These are phyloP conservation scores for Fusarium sp. DNA, from an alignment of 2,329 filamentous ascomycete genomes.

Conservation along the genomic window DNA sequence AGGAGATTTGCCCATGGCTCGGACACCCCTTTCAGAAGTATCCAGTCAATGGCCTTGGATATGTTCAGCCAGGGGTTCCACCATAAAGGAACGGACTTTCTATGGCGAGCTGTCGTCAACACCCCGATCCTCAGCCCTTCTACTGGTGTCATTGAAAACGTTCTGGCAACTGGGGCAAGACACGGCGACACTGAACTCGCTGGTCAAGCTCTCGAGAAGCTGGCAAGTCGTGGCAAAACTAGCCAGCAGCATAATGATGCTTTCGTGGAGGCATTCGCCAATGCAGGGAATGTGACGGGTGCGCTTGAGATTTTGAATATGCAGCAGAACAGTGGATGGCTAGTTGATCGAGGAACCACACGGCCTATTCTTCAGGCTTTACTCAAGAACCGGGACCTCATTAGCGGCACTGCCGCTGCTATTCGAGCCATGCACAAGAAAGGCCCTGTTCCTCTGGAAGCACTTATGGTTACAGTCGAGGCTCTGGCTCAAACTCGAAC, in stretches of 20 bases:
- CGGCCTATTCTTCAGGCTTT: constrained; percentile 72
- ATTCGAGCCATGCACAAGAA: constrained; percentile 65
- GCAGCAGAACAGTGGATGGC: constrained; percentile 69
- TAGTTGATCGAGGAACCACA: constrained; percentile 71
- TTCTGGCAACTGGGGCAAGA: constrained; percentile 78
- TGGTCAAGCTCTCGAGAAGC: constrained; percentile 73
- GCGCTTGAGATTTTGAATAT: constrained; percentile 79
- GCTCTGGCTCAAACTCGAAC: constrained; percentile 48
- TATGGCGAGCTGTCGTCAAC: constrained; percentile 77
- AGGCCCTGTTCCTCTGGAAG: constrained; percentile 54
- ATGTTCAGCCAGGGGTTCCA: constrained; percentile 74
- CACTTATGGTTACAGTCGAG: constrained; percentile 53
- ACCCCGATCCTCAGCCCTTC: constrained; percentile 58
- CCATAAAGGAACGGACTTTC: constrained; percentile 72
- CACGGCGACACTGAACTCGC: constrained; percentile 76
- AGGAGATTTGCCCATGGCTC: constrained; percentile 57
- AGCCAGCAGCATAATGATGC: constrained; percentile 81
- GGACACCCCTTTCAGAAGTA: constrained; percentile 57
- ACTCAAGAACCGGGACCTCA: constrained; percentile 57
- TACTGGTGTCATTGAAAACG: constrained; percentile 73
- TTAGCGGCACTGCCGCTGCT: constrained; percentile 65
- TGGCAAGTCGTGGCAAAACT: constrained; percentile 60
- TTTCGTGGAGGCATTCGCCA: constrained; percentile 77
- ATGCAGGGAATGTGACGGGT: constrained; percentile 68
- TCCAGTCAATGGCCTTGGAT: constrained; percentile 82